Conservation (phyloP, 2,329 filamentous ascomycete species). For the Claviceps sorghi region DNA sequence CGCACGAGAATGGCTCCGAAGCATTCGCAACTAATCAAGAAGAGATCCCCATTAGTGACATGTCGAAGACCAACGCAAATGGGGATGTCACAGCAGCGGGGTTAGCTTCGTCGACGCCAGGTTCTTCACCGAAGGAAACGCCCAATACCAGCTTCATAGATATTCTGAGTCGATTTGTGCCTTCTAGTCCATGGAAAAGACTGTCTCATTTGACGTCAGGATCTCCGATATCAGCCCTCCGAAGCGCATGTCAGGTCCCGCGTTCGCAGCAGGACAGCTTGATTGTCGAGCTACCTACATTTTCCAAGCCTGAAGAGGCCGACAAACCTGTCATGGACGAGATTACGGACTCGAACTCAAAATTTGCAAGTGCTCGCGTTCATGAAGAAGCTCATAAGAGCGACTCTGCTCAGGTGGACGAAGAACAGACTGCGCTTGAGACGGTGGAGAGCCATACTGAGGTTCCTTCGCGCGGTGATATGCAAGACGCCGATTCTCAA, state of each 20-base stretch:
- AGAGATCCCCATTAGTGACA: not conserved
- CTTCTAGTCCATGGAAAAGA: conserved; percentile 13
- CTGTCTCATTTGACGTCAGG: conserved; percentile 7
- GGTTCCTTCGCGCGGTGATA: not conserved
- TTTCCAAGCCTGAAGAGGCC: not conserved
- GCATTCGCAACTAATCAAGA: not conserved
- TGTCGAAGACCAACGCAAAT: not conserved
- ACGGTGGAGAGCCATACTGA: not conserved
- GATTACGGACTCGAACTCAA: not conserved
- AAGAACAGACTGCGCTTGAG: not conserved
- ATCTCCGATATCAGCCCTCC: not conserved
- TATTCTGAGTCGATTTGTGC: conserved; percentile 12
- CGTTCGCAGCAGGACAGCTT: not conserved
- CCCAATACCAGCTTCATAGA: conserved; percentile 10
- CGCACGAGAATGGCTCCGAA: no score
- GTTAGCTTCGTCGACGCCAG: not conserved
- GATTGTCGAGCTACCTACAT: not conserved
- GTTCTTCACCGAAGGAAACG: not conserved
- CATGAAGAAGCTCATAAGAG: not conserved
- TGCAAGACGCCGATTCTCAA: not conserved
- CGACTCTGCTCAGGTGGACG: not conserved
- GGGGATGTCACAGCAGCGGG: not conserved
- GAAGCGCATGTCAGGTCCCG: not conserved
- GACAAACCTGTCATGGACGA: not conserved
- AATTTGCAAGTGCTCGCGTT: not conserved